These are phyloP conservation scores for Turnera subulata DNA, from an alignment of 345 rosid genomes.

Conservation along the genomic window DNA sequence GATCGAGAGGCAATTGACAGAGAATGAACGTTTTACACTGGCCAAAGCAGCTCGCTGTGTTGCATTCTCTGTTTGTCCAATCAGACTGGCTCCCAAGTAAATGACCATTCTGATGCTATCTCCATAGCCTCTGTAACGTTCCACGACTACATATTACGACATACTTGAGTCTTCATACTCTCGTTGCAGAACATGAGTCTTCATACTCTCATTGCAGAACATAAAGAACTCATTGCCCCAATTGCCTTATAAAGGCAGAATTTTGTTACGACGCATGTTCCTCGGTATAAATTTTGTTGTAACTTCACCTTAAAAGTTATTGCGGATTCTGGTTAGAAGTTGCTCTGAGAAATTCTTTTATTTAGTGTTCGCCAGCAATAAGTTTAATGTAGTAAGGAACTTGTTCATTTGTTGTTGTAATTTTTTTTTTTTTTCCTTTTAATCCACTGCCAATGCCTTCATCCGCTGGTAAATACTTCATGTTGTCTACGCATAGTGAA, in stretches of 20 bases:
- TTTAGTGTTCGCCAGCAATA: too few relatives aligned
- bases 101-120: not conserved
- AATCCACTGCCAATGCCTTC: too few relatives aligned
- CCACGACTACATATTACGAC: not conserved
- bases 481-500: too few relatives aligned
- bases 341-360: too few relatives aligned
- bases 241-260: not conserved
- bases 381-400: too few relatives aligned
- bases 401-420: too few relatives aligned
- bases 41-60: conserved; percentile 92
- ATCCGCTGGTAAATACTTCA: too few relatives aligned
- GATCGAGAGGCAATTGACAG: conserved; percentile 83
- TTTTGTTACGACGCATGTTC: not conserved
- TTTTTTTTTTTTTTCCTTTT: too few relatives aligned
- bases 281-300: not conserved
- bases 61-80: conserved; percentile 82
- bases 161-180: not conserved
- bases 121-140: not conserved
- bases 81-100: conserved; percentile 69
- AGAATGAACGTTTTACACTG: conserved; percentile 80
- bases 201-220: not conserved
- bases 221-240: too few relatives aligned
- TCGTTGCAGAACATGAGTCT: not conserved
- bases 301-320: too few relatives aligned
- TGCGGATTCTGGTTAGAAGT: too few relatives aligned